A percentile compares a stretch with the other conserved stretches of the same genome.
These are phyloP conservation scores for Phytophthora cryptogea DNA, from an alignment of 352 stramenopile species.

Conservation along the genomic window DNA sequence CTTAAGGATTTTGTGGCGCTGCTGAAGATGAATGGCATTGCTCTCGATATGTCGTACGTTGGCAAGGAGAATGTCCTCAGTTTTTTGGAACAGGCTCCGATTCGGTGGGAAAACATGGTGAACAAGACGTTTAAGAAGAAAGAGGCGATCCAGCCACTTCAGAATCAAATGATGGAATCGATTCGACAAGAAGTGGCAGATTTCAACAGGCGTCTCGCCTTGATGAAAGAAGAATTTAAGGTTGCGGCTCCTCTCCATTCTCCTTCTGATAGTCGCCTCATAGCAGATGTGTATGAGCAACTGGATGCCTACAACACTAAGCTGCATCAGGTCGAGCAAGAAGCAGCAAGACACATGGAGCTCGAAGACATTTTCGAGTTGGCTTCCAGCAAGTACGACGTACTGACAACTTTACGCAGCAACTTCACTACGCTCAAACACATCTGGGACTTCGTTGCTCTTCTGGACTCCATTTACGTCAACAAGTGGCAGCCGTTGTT, in stretches of 20 bases:
- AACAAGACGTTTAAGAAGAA: conserved; percentile 95
- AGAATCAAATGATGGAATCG: conserved; percentile 87
- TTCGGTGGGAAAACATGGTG: conserved; percentile 92
- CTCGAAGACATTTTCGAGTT: conserved; percentile 97
- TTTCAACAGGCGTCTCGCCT: conserved; percentile 73
- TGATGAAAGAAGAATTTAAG: conserved; percentile 71
- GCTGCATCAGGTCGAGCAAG: conserved; percentile 77
- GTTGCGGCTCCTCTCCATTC: conserved; percentile 56
- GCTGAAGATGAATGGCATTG: conserved; percentile 88
- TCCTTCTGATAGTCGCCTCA: conserved; percentile 24
- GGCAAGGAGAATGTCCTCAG: conserved; percentile 81
- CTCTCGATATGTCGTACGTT: conserved; percentile 88
- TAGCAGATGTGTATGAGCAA: conserved; percentile 81
- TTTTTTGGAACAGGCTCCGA: conserved; percentile 88
- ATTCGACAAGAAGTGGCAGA: conserved; percentile 75
- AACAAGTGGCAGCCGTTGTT: conserved; percentile 86
- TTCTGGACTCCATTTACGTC: conserved; percentile 75
- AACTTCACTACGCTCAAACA: conserved; percentile 92
- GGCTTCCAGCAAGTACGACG: conserved; percentile 73
- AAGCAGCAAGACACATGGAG: conserved; percentile 85
- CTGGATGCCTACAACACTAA: conserved; percentile 89
- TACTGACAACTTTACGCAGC: conserved; percentile 73
- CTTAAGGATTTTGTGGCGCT: conserved; percentile 82
- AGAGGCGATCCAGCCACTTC: conserved; percentile 88
- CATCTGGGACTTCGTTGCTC: conserved; percentile 94